Evolutionary conservation across 768 basidiomycete species (phyloP), one percentile per base, ranked within the genome.

Genomic region (Rhizopogon vinicolor): DNA sequence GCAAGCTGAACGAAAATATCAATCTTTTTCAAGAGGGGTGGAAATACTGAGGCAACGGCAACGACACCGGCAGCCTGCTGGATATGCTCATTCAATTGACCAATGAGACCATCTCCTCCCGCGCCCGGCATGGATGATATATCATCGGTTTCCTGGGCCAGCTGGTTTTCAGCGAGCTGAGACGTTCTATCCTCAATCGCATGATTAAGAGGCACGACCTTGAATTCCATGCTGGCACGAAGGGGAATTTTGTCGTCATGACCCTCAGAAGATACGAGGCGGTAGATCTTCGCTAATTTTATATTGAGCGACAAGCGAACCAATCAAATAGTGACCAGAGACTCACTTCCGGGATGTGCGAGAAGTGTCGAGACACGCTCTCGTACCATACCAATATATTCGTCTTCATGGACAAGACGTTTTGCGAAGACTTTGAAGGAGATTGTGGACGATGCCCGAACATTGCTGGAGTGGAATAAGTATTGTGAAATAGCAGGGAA

Each of bases 1-100:
- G n/a, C n/a, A n/a, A n/a, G n/a, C n/a, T 18, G 35, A 41, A 55
- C 41, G 16, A 58, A 49, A 29, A 58, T 43, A 8, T 44, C 7
- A 5, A 58, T 56, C 37, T 55, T 58, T 2, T 58, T 54, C 57
- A 58, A 42, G 16, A 58, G 31, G 6, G 57, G 57, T 12, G 41
- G 42, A 43, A 58, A 49, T n/a, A 49, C 31, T 35, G 35, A 10
- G 48, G 5, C 35, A 37, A 10, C n/a, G 1, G 33, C 46, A 14
- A 2, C 2, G 33, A 19, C 13, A 13, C 25, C 25, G 25, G 25
- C 25, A 5, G 19, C 33, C 13, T 33, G 35, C 37, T 37, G 19
- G 19, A 19, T 10, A 37, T 14, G 16, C 33, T 19, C 5, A 10
- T 25, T 49, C 19, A 10, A 49, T 37, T 1, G 7, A 3, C 1